These are phyloP conservation scores for Ophiostoma fasciatum DNA, from an alignment of 2,329 filamentous ascomycete species.

Conservation along the genomic window DNA sequence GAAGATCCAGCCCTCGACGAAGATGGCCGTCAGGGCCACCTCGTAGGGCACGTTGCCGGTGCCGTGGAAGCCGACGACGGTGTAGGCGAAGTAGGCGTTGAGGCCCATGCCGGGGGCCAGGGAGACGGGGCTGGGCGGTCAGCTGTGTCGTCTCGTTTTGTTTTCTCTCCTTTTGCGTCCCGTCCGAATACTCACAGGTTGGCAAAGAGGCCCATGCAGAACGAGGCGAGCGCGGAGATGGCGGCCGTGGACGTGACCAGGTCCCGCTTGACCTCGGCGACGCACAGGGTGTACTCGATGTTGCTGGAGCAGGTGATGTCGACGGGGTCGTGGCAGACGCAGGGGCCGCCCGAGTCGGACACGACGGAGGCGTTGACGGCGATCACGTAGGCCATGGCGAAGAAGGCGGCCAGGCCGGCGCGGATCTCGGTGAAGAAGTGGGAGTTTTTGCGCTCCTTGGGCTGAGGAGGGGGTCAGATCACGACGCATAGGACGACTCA, in stretches of 20 bases:
- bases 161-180: too few relatives aligned
- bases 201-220: constrained; percentile 67
- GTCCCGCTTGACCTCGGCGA: constrained; percentile 38
- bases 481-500: too few relatives aligned
- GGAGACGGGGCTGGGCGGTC: too few relatives aligned
- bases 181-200: constrained; percentile 66
- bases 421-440: constrained; percentile 65
- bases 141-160: too few relatives aligned
- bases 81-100: too few relatives aligned
- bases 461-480: too few relatives aligned
- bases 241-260: constrained; percentile 71
- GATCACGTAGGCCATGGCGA: constrained; percentile 76
- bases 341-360: constrained; percentile 63
- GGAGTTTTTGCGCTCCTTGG: constrained; percentile 48
- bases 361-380: constrained; percentile 59
- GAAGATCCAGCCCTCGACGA: too few relatives aligned
- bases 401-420: constrained; percentile 65
- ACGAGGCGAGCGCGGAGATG: constrained; percentile 57
- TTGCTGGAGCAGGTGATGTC: constrained; percentile 14
- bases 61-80: too few relatives aligned
- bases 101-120: too few relatives aligned
- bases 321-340: constrained; percentile 39
- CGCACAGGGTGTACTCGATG: constrained; percentile 13
- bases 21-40: too few relatives aligned
- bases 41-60: too few relatives aligned